Percentiles rank a stretch among this genome's conserved stretches.
Evolutionary conservation across 495 filamentous ascomycete genomes (phyloP).

Genomic region (Penicillium verhagenii): DNA sequence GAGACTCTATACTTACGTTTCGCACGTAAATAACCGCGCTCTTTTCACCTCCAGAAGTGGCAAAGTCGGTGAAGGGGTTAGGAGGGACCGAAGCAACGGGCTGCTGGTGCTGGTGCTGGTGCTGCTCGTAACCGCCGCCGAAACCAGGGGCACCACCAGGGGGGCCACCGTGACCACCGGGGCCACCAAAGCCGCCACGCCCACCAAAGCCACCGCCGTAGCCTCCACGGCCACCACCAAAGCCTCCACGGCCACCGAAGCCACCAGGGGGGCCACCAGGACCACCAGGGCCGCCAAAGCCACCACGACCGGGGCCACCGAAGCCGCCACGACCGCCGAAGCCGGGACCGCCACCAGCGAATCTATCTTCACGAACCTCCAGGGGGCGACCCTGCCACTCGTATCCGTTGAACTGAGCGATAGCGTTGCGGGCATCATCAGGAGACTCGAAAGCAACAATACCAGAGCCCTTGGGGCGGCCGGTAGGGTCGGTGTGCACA

Average conservation of each 20-base stretch:
- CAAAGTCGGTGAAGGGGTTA: slow-evolving; percentile 94
- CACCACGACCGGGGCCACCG: slow-evolving; percentile 35
- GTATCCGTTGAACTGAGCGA: slow-evolving; percentile 95
- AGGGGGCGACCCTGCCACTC: slow-evolving; percentile 95
- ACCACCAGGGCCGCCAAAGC: slow-evolving; percentile 18
- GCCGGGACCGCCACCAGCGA: slow-evolving; percentile 62
- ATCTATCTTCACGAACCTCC: slow-evolving; percentile 96
- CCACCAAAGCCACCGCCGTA: slow-evolving; percentile 41
- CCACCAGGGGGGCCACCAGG: slow-evolving; percentile 20
- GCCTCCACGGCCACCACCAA: slow-evolving; percentile 29
- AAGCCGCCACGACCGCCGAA: slow-evolving; percentile 41
- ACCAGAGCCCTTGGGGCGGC: slow-evolving; percentile 90
- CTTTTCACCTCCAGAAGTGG: slow-evolving; percentile 82
- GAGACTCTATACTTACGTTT: slow-evolving; percentile 67
- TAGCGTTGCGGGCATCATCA: slow-evolving; percentile 93
- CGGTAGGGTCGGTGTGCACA: slow-evolving; percentile 88
- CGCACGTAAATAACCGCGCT: slow-evolving; percentile 88
- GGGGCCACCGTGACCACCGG: slow-evolving; percentile 19
- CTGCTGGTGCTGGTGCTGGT: slow-evolving; percentile 35
- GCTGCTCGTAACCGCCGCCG: slow-evolving; percentile 36
- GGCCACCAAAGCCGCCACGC: slow-evolving; percentile 14
- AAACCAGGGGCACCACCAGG: slow-evolving; percentile 31
- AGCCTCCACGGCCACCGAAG: slow-evolving; percentile 32
- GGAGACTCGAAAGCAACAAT: slow-evolving; percentile 95
- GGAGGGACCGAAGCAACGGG: slow-evolving; percentile 54